Conservation (phyloP, 768 basidiomycete genomes). For the Tephrocybe sp. region DNA sequence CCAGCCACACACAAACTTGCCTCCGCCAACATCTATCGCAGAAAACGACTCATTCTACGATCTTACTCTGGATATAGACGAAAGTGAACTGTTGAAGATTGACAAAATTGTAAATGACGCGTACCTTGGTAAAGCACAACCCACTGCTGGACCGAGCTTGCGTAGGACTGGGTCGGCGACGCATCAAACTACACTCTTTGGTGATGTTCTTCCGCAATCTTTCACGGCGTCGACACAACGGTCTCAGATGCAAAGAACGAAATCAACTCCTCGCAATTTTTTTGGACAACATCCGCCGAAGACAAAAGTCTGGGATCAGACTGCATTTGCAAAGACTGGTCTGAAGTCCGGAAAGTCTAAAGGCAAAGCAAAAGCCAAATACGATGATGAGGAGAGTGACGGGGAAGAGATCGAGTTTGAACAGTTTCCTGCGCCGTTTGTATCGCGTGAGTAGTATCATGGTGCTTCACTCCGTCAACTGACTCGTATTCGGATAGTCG, state of each 20-base stretch:
- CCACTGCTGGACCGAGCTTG: constrained; percentile 43
- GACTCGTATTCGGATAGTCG: constrained; percentile 32
- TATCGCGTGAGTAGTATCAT: constrained; percentile 48
- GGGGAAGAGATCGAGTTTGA: constrained; percentile 70
- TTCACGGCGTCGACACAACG: constrained; percentile 29
- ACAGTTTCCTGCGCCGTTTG: constrained; percentile 81
- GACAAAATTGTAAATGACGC: constrained; percentile 51
- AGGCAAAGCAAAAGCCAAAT: constrained; percentile 43
- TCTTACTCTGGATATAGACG: constrained; percentile 55
- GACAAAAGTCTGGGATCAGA: constrained; percentile 90
- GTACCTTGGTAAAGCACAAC: constrained; percentile 36
- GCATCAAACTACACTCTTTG: constrained; percentile 65
- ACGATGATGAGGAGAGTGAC: constrained; percentile 52
- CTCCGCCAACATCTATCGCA: constrained; percentile 16
- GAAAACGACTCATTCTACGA: constrained; percentile 50
- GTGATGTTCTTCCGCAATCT: constrained; percentile 43
- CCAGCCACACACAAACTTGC: constrained; percentile 16
- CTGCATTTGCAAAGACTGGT: constrained; percentile 81
- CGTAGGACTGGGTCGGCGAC: constrained; percentile 37
- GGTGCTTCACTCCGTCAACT: constrained; percentile 1
- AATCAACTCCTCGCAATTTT: constrained; percentile 37
- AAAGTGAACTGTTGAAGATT: constrained; percentile 47
- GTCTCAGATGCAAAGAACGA: constrained; percentile 37
- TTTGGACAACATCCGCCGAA: constrained; percentile 60
- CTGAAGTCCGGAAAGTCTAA: constrained; percentile 52